Evolutionary conservation across 192 early-diverging fungal species (phyloP).

Genomic region (Coemansia sp.): DNA sequence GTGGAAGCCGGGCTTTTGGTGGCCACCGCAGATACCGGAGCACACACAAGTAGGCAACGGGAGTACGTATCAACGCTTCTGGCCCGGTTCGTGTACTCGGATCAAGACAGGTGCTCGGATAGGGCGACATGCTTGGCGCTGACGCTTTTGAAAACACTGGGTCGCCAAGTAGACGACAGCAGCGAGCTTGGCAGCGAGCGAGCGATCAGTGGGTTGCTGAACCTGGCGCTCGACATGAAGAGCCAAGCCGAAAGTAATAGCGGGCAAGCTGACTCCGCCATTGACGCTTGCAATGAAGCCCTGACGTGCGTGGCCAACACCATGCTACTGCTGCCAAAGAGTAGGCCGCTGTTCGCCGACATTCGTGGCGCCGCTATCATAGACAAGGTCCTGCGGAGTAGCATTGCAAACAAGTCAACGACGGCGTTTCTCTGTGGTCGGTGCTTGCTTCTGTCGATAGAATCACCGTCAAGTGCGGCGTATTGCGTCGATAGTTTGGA

Average conservation of each 20-base stretch:
- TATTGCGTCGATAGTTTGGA: constrained; percentile 19
- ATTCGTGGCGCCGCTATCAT: background rate
- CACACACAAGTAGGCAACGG: background rate
- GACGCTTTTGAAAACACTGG: constrained; percentile 28
- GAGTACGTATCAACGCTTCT: constrained; percentile 6
- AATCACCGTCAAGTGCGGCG: constrained; percentile 3
- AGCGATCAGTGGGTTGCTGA: constrained; percentile 21
- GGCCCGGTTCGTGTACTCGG: constrained; percentile 35
- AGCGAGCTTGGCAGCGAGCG: constrained; percentile 15
- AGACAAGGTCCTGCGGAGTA: background rate
- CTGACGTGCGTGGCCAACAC: constrained; percentile 49
- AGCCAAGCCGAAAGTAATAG: background rate
- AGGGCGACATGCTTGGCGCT: constrained; percentile 28
- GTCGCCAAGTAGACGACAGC: constrained; percentile 20
- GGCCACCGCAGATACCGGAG: background rate
- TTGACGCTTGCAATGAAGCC: constrained; percentile 30
- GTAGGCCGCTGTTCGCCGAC: constrained; percentile 10
- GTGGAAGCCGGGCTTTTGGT: constrained; percentile 30
- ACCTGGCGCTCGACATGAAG: constrained; percentile 13
- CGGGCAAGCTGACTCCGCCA: background rate
- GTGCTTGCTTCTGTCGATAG: constrained; percentile 27
- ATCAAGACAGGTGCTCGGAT: constrained; percentile 19
- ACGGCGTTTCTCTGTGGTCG: constrained; percentile 37
- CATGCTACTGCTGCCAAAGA: constrained; percentile 31
- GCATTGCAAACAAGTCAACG: background rate